phyloP scores from a whole-genome alignment of 768 basidiomycete genomes.

The Pleurotus sapidus region DNA sequence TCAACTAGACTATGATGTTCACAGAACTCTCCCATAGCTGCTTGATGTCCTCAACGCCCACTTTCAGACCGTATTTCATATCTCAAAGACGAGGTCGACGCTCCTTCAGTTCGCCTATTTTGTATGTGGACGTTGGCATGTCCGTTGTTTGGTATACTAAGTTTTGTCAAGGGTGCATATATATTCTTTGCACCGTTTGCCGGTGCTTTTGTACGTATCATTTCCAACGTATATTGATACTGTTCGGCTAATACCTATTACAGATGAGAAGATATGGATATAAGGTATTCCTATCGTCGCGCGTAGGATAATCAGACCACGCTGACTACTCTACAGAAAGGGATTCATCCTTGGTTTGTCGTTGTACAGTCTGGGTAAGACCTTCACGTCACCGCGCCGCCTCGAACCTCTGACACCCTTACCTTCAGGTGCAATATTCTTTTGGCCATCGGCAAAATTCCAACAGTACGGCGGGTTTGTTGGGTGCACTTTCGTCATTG shows the following conservation, averaged over 20 bases:
- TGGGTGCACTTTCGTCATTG: conserved; percentile 69
- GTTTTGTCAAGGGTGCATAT: conserved; percentile 44
- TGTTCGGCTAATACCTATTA: conserved; percentile 2
- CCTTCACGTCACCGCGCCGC: background rate
- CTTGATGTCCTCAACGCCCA: conserved; percentile 71
- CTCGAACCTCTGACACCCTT: conserved; percentile 1
- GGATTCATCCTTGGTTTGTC: conserved; percentile 59
- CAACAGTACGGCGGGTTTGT: conserved; percentile 71
- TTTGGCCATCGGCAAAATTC: conserved; percentile 75
- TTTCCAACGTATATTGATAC: background rate
- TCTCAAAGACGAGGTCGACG: conserved; percentile 69
- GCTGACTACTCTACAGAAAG: conserved; percentile 26
- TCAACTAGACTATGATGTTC: conserved; percentile 17
- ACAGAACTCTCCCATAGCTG: conserved; percentile 31
- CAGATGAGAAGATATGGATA: conserved; percentile 66
- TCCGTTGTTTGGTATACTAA: too few species aligned
- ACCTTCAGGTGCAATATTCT: conserved; percentile 62
- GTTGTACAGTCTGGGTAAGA: conserved; percentile 52
- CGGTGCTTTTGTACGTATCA: conserved; percentile 47
- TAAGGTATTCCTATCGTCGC: conserved; percentile 36
- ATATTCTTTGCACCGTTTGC: conserved; percentile 58
- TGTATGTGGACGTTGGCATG: background rate
- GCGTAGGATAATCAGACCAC: too few species aligned
- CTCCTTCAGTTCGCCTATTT: conserved; percentile 75
- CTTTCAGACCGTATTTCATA: conserved; percentile 68